Evolutionary conservation across 2,329 filamentous ascomycete species (phyloP).

Genomic region (Aspergillus pseudonomiae): DNA sequence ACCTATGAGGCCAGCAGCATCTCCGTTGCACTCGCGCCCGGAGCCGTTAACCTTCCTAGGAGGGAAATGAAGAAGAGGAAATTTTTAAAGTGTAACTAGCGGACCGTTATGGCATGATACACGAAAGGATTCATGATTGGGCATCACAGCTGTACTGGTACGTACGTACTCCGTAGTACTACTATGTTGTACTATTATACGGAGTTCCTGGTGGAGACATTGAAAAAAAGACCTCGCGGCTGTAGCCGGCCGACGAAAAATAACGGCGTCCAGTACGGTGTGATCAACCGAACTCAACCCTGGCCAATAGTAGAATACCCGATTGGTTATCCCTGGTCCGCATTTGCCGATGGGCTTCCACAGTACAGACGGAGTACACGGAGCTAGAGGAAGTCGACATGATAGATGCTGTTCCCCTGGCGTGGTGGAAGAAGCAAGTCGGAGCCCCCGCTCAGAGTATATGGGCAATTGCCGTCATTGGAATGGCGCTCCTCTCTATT

Average conservation of each 20-base stretch:
- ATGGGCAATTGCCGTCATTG: background rate
- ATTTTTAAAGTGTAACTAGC: background rate
- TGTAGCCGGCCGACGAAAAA: background rate
- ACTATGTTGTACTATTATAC: background rate
- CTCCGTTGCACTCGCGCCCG: background rate
- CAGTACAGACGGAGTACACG: background rate
- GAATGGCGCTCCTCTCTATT: background rate
- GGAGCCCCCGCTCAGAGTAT: background rate
- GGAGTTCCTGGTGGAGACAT: background rate
- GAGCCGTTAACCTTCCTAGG: background rate
- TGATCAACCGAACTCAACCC: background rate
- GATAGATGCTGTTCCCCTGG: conserved; percentile 3
- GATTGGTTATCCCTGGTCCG: background rate
- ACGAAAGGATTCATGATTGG: background rate
- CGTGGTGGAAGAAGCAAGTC: background rate
- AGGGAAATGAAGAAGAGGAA: background rate
- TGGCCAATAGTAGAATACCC: background rate
- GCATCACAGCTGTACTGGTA: background rate
- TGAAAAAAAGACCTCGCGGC: background rate
- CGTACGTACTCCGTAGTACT: background rate
- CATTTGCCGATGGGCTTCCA: conserved; percentile 4
- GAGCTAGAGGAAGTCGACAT: background rate
- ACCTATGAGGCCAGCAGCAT: background rate
- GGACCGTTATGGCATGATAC: background rate
- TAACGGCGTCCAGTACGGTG: background rate